Evolutionary conservation across 306 rosid genomes (phyloP), one percentile per base, ranked within the genome.

Genomic region (Albizia julibrissin): DNA sequence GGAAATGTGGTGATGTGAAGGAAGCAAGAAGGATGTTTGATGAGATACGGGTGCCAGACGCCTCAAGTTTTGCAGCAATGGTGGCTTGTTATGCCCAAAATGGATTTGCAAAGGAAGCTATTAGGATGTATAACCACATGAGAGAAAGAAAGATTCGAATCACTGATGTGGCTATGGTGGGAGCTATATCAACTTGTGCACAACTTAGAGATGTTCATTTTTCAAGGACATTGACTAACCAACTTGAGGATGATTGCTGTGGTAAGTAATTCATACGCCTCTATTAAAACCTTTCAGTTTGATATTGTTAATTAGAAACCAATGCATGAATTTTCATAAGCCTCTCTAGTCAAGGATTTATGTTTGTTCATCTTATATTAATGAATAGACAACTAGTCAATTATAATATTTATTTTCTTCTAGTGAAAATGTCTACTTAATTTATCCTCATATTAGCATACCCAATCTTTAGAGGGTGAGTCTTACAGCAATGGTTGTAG

Each of bases 81-180:
- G 90, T 90, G 84, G 92, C 90, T 82, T 92, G 97, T 85, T 88
- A 90, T 83, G 88, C 95, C 22, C 94, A 92, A 80, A 92, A 90
- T 85, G 91, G 97, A 69, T 83, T 86, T 79, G 91, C 92, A 59
- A 71, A 77, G 78, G 91, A 94, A 84, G 97, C 95, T 85, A 89
- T 90, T 74, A 87, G 79, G 65, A 49, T 86, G 85, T 88, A 88
- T 52, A 67, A 78, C 85, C 66, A 88, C 79, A 85, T 89, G 90
- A 88, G 85, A 72, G 85, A 80, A 73, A 79, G 29, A 72, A 75
- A 72, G 43, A 77, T 88, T 69, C 85, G 73, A 59, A 82, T 81
- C 83, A 81, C 74, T 31, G 92, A 78, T 83, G 91, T 89, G 83
- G 94, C 94, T 58, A 47, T 90, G 89, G 93, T 84, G 84, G 98